Conservation (phyloP, 2,329 filamentous ascomycete genomes). For the Phyllosticta citrichinensis region DNA sequence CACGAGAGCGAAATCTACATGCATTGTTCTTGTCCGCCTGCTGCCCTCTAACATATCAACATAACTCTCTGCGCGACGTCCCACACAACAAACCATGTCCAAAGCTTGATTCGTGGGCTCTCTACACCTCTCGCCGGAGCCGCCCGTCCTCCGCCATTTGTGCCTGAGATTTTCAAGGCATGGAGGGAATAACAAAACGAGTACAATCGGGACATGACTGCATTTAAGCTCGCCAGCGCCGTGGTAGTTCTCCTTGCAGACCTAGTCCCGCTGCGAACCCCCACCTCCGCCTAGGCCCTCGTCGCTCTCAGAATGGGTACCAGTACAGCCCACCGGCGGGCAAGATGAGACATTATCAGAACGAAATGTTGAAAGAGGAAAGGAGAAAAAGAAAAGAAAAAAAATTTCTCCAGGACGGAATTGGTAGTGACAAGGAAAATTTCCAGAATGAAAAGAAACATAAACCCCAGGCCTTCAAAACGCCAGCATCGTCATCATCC, state of each 20-base stretch:
- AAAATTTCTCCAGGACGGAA: slow-evolving; percentile 12
- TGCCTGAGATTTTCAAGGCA: neutral
- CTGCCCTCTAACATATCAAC: neutral
- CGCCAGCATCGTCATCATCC: slow-evolving; percentile 26
- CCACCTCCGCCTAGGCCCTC: neutral
- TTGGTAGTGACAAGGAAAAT: neutral
- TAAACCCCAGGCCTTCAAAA: slow-evolving; percentile 27
- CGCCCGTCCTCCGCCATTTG: slow-evolving; percentile 4
- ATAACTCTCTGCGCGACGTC: neutral
- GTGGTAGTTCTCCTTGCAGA: slow-evolving; percentile 1
- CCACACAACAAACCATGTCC: neutral
- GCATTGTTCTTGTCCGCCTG: neutral
- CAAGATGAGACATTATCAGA: slow-evolving; percentile 7
- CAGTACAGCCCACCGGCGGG: slow-evolving; percentile 8
- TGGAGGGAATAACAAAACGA: neutral
- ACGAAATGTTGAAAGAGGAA: slow-evolving; percentile 16
- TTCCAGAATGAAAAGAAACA: slow-evolving; percentile 18
- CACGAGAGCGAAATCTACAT: neutral
- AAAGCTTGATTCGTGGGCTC: neutral
- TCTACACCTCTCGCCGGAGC: neutral
- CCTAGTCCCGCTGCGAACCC: neutral
- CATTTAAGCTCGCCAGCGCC: slow-evolving; percentile 2
- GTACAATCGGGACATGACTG: neutral
- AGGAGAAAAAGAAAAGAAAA: slow-evolving; percentile 16
- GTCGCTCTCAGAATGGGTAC: slow-evolving; percentile 2